Evolutionary conservation across 495 filamentous ascomycete species (phyloP).

Genomic region (Penicillium malachiteum): DNA sequence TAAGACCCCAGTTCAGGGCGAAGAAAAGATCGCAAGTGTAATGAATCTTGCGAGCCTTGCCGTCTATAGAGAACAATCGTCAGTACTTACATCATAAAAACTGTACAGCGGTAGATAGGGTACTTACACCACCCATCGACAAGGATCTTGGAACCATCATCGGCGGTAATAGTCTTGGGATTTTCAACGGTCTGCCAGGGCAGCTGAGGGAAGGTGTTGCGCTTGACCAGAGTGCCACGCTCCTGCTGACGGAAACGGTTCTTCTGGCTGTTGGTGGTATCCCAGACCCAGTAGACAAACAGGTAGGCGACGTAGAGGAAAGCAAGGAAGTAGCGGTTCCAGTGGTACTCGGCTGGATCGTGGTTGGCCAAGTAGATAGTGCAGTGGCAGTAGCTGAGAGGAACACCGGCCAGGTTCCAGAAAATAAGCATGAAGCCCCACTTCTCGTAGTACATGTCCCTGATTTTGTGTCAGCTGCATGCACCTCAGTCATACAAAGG

Average conservation of each 20-base stretch:
- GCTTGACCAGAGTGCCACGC: conserved; percentile 66
- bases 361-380: conserved; percentile 92
- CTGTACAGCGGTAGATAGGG: background rate
- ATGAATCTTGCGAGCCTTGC: conserved; percentile 90
- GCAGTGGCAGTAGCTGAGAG: conserved; percentile 95
- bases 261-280: conserved; percentile 90
- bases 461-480: conserved; percentile 15
- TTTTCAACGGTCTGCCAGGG: conserved; percentile 87
- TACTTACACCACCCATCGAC: conserved; percentile 85
- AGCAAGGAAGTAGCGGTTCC: conserved; percentile 65
- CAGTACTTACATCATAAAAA: conserved; percentile 7
- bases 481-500: background rate
- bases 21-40: conserved; percentile 92
- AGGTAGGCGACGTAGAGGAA: conserved; percentile 72
- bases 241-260: conserved; percentile 86
- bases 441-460: conserved; percentile 99
- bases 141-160: conserved; percentile 76
- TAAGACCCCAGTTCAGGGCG: conserved; percentile 60
- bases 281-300: conserved; percentile 90
- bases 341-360: conserved; percentile 75
- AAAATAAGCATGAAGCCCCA: conserved; percentile 99
- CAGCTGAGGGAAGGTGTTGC: conserved; percentile 89
- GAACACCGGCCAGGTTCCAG: conserved; percentile 98
- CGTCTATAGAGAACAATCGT: conserved; percentile 41
- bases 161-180: conserved; percentile 79